Base-by-base conservation (phyloP, 2,329 filamentous ascomycete species). In the Ophioceras dolichostomum region DNA sequence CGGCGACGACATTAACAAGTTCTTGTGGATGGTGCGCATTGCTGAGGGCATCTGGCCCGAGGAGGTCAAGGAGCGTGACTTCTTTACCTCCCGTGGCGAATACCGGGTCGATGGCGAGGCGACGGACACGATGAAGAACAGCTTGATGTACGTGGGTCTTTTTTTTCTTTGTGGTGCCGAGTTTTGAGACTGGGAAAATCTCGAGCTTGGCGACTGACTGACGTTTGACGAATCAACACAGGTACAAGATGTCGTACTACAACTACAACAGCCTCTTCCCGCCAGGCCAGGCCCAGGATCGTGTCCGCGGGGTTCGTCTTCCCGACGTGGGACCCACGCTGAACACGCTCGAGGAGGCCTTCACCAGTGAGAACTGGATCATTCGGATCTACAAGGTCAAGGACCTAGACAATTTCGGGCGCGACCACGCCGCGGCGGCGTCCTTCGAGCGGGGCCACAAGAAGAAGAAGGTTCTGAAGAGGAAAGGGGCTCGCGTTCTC, bases 211-310 rank as follows among this genome's bases (percentile, higher is more conserved):
- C 26, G 43, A 36, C 49, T 52, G 45, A 31, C 54, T 59, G 43
- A 60, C 51, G 35, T 19, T 10, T 27, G 21, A n/a, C n/a, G n/a
- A n/a, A n/a, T n/a, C n/a, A n/a, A n/a, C n/a, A 46, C 47, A 94
- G 88, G 86, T 98, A 98, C 76, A 98, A 98, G 74, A 95, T 98
- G 88, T 95, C 87, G 17, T 98, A 98, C 73, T 84, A 98, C 76
- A 96, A 96, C 72, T 98, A 84, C 70, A 76, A 89, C 61, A 66
- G 73, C 33, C 76, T 98, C 44, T 98, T 96, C 74, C 89, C 88
- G 32, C 72, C 81, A 2, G 91, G 91, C 44, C 87, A 96, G 62
- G 88, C 85, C 26, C 68, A 78, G 49, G 91, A 98, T 58, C 82
- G 91, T 49, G 91, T 98, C 45, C 87, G 91, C 55, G 78, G 79